Conservation (phyloP, 2,329 filamentous ascomycete species). For the Exophiala bonariae region DNA sequence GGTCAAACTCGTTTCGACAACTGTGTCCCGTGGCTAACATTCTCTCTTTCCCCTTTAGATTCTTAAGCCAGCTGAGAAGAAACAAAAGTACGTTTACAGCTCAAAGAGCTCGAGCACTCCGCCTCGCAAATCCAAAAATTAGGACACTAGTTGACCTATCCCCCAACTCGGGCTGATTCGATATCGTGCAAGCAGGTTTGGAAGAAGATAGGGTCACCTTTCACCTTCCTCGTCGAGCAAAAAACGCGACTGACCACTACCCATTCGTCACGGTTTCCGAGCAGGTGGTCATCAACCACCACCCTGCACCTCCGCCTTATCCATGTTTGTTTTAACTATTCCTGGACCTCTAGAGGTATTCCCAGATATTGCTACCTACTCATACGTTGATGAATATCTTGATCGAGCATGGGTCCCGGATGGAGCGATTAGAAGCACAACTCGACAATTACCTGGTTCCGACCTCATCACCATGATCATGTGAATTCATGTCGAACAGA, state of each 20-base stretch:
- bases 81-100: conserved; percentile 97
- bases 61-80: conserved; percentile 99
- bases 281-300: conserved; percentile 10
- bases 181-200: conserved; percentile 85
- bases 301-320: conserved; percentile 9
- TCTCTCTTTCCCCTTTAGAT: conserved; percentile 62
- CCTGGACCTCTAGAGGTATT: conserved; percentile 11
- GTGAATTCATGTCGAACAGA: not conserved
- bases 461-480: not conserved
- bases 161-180: conserved; percentile 53
- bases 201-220: conserved; percentile 69
- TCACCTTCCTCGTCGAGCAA: conserved; percentile 19
- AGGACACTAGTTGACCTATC: conserved; percentile 61
- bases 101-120: conserved; percentile 70
- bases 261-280: conserved; percentile 11
- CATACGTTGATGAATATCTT: conserved; percentile 14
- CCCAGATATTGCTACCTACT: conserved; percentile 10
- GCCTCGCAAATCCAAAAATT: conserved; percentile 70
- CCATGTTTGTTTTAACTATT: conserved; percentile 12
- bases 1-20: conserved; percentile 20
- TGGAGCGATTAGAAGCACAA: not conserved
- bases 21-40: conserved; percentile 11
- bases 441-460: not conserved
- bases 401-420: not conserved
- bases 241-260: conserved; percentile 14